Evolutionary conservation across 345 rosid genomes (phyloP), one percentile per base, ranked within the genome.

Genomic region (Murraya koenigii): DNA sequence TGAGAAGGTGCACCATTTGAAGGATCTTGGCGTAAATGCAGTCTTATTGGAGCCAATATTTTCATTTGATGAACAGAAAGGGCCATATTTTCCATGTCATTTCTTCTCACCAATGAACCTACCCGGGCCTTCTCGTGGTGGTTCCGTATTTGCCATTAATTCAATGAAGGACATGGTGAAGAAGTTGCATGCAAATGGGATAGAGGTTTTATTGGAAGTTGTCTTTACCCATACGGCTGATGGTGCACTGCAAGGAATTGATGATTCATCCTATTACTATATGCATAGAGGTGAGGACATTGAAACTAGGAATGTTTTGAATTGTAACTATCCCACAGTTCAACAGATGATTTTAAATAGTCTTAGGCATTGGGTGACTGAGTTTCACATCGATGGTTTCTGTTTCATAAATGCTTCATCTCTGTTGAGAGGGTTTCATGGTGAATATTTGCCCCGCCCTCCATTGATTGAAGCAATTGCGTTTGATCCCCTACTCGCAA

Each of bases 91-190:
- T 44, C 98, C 99, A 2, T 25, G 79, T 75, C 94, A 96, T 84
- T 96, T 94, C 79, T 94, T 94, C 82, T 90, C 98, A 2, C 97
- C 91, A 3, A 80, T 77, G 73, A 89, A 66, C 76, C 55, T 85
- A 6, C 86, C 83, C 61, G 96, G 91, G 59, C 91, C 91, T 83
- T 87, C 91, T 71, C 82, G 79, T 72, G 74, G 79, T 72, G 74
- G 77, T 69, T 81, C 87, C 28, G 79, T 84, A 39, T 86, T 89
- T 58, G 84, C 91, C n/a, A 84, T 87, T 79, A 87, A 82, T 60
- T 88, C 97, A 6, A 85, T 90, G 91, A 96, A 91, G 85, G 94
- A 89, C 82, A 94, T 94, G 94, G 99, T 93, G 79, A 94, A 88
- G 91, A 86, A 82, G 63, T 66, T 96, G 78, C 99, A 96, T 78